Base-by-base conservation (phyloP, 106 monocot genomes). In the Ottelia alismoides region DNA sequence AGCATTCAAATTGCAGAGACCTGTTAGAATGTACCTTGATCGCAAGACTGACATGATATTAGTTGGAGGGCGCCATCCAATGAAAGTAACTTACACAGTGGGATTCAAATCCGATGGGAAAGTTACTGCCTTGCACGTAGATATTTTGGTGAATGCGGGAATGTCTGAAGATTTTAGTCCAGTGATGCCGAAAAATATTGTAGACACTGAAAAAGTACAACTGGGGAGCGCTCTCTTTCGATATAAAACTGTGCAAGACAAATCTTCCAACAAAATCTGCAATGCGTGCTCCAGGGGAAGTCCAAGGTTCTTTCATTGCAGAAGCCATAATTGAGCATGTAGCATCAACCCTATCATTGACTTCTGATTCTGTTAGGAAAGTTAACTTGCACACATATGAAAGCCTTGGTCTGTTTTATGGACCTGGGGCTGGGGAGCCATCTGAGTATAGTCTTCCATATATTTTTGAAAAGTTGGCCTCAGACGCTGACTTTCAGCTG, bases 41-140 rank as follows among this genome's bases (percentile, higher is more conserved):
- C 86, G 92, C 43, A 78, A 87, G 59, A 92, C 82, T 23, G 92
- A 92, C 30, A 92, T 92, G 92, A 35, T 80, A 66, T 79, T 92
- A 48, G 54, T 69, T 17, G 86, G 82, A 49, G 92, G 92, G 11
- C 67, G 92, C 11, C 86, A 92, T 74, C 92, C 92, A 23, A 86
- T 87, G 79, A 79, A 82, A 51, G 58, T 79, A 28, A 76, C 50
- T 16, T 92, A 86, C 45, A 74, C 82, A 2, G 78, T 91, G 0
- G 85, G 86, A 11, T 82, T 82, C 69, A 92, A 86, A 30, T 70
- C 57, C 2, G 57, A 76, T 47, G 85, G 91, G 14, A 91, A 85
- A 32, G 74, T 91, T 32, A 91, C 85, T 18, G 91, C 91, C 28
- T 53, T 91, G 64, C 72, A 81, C 45, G 25, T 85, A 25, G 75